A percentile compares a stretch with the other conserved stretches of the same genome.
Evolutionary conservation across 192 early-diverging fungal species (phyloP).

Genomic region (Mortierella alpina): DNA sequence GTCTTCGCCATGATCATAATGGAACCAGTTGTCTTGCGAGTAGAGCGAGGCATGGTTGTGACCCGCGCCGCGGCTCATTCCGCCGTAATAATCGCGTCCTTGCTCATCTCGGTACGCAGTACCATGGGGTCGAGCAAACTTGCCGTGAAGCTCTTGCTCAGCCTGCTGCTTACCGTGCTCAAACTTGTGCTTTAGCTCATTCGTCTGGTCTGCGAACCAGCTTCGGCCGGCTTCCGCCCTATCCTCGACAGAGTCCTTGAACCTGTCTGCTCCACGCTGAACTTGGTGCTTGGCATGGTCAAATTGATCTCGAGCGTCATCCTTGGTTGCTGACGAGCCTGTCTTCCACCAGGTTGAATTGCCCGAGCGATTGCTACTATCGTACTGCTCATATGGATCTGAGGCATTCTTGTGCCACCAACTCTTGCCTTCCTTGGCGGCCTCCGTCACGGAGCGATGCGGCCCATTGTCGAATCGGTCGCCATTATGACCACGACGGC

Average conservation of each 20-base stretch:
- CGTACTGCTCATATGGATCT: conserved; percentile 39
- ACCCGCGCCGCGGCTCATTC: neutral
- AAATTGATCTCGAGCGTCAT: conserved; percentile 13
- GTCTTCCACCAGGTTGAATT: conserved; percentile 35
- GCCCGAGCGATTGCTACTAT: neutral
- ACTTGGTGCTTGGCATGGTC: conserved; percentile 12
- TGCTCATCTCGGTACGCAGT: conserved; percentile 1
- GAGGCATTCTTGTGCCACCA: conserved; percentile 37
- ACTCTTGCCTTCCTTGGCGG: conserved; percentile 30
- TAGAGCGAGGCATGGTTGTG: conserved; percentile 32
- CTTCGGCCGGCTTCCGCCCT: conserved; percentile 5
- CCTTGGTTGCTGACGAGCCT: conserved; percentile 5
- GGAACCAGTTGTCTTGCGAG: conserved; percentile 48
- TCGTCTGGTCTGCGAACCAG: conserved; percentile 20
- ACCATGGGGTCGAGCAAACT: conserved; percentile 10
- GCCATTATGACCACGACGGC: conserved; percentile 2
- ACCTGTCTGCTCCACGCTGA: conserved; percentile 4
- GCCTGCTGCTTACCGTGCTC: conserved; percentile 13
- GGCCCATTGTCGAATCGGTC: conserved; percentile 1
- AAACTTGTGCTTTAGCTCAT: conserved; percentile 22
- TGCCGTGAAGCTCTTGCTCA: conserved; percentile 9
- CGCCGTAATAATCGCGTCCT: conserved; percentile 23
- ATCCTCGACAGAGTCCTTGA: conserved; percentile 29
- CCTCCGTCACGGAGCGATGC: conserved; percentile 47
- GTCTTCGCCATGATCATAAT: conserved; percentile 28